Evolutionary conservation across 257 asterid species (phyloP), one percentile per base, ranked within the genome.

Genomic region (Gentiana dahurica): DNA sequence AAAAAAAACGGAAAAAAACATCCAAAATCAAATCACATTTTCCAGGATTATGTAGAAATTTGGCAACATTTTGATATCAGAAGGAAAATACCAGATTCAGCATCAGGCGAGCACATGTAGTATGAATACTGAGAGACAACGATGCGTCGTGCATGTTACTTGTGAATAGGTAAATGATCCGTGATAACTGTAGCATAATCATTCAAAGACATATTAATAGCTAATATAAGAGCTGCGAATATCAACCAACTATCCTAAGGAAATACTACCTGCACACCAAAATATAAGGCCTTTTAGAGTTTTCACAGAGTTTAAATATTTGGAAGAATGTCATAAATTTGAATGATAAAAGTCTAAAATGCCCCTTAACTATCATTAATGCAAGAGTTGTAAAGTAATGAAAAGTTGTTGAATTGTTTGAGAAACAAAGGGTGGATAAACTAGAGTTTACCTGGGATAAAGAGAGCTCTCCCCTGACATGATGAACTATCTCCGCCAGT

Each of bases 91-190:
- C 98, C 95, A 92, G 86, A 79, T 92, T 92, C 82, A 92, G 62
- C 98, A 92, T 92, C 77, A 92, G 73, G 67, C 98, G 98, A 58
- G 98, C 97, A 78, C 98, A 92, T 6, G 98, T 92, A 35, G 98
- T 92, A 75, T 92, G 98, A 72, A 92, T 92, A 80, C 95, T 83
- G 78, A 92, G 87, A 13, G 97, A 81, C 87, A 92, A 73, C 44
- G 98, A 81, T 45, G 97, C 92, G 66, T 88, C 98, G 58, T 92
- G 98, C 98, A 92, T 88, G 87, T 92, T 92, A 81, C 95, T 92
- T 58, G 98, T 88, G 77, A 88, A 88, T 61, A 92, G 84, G 83
- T 92, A 92, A 68, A 92, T 92, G 61, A 92, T 92, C 72, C 97
- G 81, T 4, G 98, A 92, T 59, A 92, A 64, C 98, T 92, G 94